A percentile compares a stretch with the other conserved stretches of the same genome.
Conservation (phyloP, 257 asterid species). For the Sherardia arvensis region DNA sequence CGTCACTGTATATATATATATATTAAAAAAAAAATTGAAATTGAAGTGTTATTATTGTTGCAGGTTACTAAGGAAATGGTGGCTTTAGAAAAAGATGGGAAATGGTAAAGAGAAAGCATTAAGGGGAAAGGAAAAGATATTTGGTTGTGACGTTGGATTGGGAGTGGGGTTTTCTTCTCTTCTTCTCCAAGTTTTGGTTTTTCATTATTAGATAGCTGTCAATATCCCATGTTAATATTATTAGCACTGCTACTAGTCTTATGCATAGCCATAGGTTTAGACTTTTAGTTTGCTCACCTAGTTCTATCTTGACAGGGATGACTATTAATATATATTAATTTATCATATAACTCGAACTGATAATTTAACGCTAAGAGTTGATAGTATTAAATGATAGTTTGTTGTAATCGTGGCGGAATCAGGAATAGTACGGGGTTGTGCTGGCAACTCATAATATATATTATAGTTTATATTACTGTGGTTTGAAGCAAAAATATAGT, state of each 20-base stretch:
- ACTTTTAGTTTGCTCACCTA: background rate
- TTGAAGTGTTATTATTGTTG: conserved; percentile 5
- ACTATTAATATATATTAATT: background rate
- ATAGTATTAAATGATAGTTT: no score
- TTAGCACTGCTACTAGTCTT: background rate
- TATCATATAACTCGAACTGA: no score
- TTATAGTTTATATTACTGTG: no score
- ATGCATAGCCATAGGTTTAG: conserved; percentile 2
- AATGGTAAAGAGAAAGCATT: conserved; percentile 11
- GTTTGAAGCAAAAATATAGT: no score
- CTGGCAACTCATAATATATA: no score
- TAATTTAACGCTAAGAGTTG: no score
- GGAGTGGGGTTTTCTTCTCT: conserved; percentile 6
- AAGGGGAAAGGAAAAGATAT: conserved; percentile 7
- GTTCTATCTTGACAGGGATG: conserved; percentile 3
- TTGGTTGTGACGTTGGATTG: background rate
- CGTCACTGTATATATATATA: no score
- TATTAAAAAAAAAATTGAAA: no score
- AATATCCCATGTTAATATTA: conserved; percentile 2
- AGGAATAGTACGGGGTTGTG: no score
- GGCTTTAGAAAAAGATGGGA: conserved; percentile 10
- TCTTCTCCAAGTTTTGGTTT: conserved; percentile 20
- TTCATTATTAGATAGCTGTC: conserved; percentile 6
- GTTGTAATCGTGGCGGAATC: no score
- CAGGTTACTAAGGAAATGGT: conserved; percentile 10